phyloP scores from a whole-genome alignment of 2,329 filamentous ascomycete genomes.

The Lojkania enalia region DNA sequence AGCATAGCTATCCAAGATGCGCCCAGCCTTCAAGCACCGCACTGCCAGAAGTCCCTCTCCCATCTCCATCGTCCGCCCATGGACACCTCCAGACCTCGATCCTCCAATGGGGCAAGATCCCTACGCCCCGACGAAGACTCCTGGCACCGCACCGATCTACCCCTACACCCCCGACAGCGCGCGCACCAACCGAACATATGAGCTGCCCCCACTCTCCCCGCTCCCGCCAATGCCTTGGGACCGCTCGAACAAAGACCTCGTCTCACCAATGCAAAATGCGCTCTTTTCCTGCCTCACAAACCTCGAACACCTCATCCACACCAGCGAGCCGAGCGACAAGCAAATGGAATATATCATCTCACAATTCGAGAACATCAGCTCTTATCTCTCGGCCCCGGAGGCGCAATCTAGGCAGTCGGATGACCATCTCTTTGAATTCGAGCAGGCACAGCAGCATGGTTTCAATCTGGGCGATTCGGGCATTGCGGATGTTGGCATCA shows the following conservation, averaged over 20 bases:
- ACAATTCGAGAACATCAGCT: slow-evolving; percentile 38
- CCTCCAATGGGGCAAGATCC: too few relatives aligned
- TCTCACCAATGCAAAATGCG: slow-evolving; percentile 34
- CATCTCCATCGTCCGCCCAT: slow-evolving; percentile 28
- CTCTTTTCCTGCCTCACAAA: slow-evolving; percentile 37
- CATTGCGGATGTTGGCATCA: not conserved
- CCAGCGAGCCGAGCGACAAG: slow-evolving; percentile 33
- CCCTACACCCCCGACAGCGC: slow-evolving; percentile 40
- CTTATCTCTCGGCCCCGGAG: slow-evolving; percentile 32
- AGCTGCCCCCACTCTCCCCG: slow-evolving; percentile 8
- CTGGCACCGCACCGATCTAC: slow-evolving; percentile 25
- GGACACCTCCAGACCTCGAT: slow-evolving; percentile 38
- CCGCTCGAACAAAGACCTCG: slow-evolving; percentile 4
- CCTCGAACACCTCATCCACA: slow-evolving; percentile 36
- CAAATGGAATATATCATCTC: slow-evolving; percentile 41
- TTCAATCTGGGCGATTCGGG: not conserved
- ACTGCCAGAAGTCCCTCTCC: slow-evolving; percentile 25
- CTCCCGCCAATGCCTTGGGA: slow-evolving; percentile 33
- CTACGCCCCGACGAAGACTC: slow-evolving; percentile 12
- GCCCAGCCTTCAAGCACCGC: slow-evolving; percentile 11
- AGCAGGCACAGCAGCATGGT: slow-evolving; percentile 5
- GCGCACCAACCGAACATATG: slow-evolving; percentile 24
- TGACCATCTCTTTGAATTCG: slow-evolving; percentile 23
- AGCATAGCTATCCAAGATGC: slow-evolving; percentile 8
- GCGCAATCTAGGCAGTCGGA: slow-evolving; percentile 24